Percentiles rank a stretch among this genome's conserved stretches.
These are phyloP conservation scores for Cynanchum wilfordii DNA, from an alignment of 257 asterid genomes.

Conservation along the genomic window DNA sequence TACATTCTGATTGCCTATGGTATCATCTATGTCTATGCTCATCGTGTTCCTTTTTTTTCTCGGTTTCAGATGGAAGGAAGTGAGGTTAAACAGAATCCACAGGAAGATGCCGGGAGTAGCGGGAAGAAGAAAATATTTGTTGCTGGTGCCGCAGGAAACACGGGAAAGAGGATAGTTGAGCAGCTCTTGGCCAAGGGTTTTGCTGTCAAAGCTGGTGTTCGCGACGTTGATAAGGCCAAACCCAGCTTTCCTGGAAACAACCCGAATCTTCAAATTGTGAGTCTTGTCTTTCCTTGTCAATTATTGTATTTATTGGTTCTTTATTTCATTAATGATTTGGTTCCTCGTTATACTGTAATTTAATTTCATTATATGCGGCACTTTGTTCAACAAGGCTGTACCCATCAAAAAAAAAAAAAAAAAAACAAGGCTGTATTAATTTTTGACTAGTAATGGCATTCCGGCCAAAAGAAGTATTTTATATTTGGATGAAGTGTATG, in stretches of 20 bases:
- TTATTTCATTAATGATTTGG: neutral
- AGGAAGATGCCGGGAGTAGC: conserved; percentile 22
- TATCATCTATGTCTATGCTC: neutral
- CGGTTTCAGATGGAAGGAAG: conserved; percentile 59
- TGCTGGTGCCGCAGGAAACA: conserved; percentile 91
- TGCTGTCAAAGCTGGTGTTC: conserved; percentile 88
- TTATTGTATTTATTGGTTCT: neutral
- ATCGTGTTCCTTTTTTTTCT: conserved; percentile 12
- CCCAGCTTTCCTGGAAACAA: conserved; percentile 47
- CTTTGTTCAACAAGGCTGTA: neutral
- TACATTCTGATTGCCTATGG: neutral
- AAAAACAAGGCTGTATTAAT: neutral
- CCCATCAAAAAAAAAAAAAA: no score
- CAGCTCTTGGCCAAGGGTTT: conserved; percentile 87
- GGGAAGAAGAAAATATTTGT: conserved; percentile 70
- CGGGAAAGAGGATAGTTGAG: conserved; percentile 91
- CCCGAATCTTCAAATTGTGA: conserved; percentile 74
- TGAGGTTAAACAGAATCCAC: conserved; percentile 42
- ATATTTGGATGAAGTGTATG: neutral
- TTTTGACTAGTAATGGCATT: neutral
- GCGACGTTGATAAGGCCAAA: conserved; percentile 79
- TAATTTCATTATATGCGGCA: neutral
- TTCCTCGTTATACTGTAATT: neutral
- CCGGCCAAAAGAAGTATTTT: neutral
- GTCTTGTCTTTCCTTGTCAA: conserved; percentile 16